A percentile compares a stretch with the other conserved stretches of the same genome.
Conservation (phyloP, 139 green algal genomes). For the Picochlorum sp. region DNA sequence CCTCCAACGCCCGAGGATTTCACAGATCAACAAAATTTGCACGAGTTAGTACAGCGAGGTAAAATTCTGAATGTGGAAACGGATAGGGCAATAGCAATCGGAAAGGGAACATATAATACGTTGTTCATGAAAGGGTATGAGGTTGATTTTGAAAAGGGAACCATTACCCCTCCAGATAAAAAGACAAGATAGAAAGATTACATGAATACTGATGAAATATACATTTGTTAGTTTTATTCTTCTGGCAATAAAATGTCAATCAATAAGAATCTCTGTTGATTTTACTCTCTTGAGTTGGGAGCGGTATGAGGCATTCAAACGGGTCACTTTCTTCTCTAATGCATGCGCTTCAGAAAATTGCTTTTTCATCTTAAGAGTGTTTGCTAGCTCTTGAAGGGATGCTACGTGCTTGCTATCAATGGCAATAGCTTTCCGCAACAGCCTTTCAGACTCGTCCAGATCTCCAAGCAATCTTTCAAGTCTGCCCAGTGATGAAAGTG, state of each 20-base stretch:
- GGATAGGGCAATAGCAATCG: slow-evolving; percentile 40
- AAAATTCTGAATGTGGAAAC: slow-evolving; percentile 41
- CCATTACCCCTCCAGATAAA: slow-evolving; percentile 20
- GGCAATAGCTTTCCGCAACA: slow-evolving; percentile 29
- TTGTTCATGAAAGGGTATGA: slow-evolving; percentile 26
- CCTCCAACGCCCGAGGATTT: slow-evolving; percentile 1
- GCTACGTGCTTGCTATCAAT: slow-evolving; percentile 16
- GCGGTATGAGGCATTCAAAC: slow-evolving; percentile 5
- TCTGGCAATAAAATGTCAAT: neutral
- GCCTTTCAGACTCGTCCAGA: slow-evolving; percentile 8
- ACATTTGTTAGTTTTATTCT: neutral
- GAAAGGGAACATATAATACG: slow-evolving; percentile 45
- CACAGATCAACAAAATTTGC: slow-evolving; percentile 9
- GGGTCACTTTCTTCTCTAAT: slow-evolving; percentile 15
- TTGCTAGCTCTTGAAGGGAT: slow-evolving; percentile 33
- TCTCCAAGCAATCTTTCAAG: slow-evolving; percentile 34
- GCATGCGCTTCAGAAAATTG: slow-evolving; percentile 8
- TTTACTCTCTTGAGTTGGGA: neutral
- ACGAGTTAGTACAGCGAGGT: slow-evolving; percentile 33
- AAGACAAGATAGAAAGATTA: slow-evolving; percentile 1
- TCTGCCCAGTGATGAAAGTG: slow-evolving; percentile 20
- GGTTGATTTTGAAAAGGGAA: slow-evolving; percentile 20
- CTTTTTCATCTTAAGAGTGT: slow-evolving; percentile 14
- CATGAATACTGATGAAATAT: neutral
- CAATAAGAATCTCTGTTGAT: slow-evolving; percentile 2